Evolutionary conservation across 2,329 filamentous ascomycete genomes (phyloP), one percentile per base, ranked within the genome.

Genomic region (Aspergillus proliferans): DNA sequence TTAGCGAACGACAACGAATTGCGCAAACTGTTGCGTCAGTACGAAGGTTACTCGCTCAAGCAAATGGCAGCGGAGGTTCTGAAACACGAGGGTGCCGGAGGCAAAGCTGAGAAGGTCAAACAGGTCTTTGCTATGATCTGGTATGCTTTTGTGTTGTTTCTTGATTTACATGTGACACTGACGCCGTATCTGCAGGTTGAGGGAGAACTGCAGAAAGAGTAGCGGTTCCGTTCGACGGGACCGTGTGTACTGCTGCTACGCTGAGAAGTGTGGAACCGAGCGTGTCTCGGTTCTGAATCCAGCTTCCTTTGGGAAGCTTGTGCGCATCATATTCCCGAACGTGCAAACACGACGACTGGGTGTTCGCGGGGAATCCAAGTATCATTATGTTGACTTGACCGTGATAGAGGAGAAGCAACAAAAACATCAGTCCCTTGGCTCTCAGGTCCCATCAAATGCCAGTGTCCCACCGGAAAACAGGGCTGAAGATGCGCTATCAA

Each of bases 311-410:
- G 93, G 93, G 49, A 98, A 98, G 70, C 81, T 98, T 40, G 93
- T 98, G 30, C 84, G 93, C 28, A 92, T 98, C 36, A 86, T 98
- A 46, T 98, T 97, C 60, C 92, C 93, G 0, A 92, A 91, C 39
- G 85, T 98, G 19, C 92, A 95, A 71, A 98, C 93, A 28, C 81
- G 93, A 51, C 82, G 93, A 55, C 77, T 98, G 10, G 93, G 93
- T 54, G 91, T 97, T 43, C 84, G 93, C 47, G 93, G 93, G 55
- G 92, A 97, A 72, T 98, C 93, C 12, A 98, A 98, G 67, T 98
- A 98, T 68, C 93, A 98, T 70, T 98, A 98, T 52, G 74, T 77
- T 43, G 74, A 77, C 54, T 60, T 77, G 50, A 73, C 72, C 2
- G 68, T 77, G 40, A 70, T 72, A 24, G 71, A 73, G 49, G 70